A percentile compares a stretch with the other conserved stretches of the same genome.
These are phyloP conservation scores for Debaryomyces subglobosus DNA, from an alignment of 1,139 yeast species.

Conservation along the genomic window DNA sequence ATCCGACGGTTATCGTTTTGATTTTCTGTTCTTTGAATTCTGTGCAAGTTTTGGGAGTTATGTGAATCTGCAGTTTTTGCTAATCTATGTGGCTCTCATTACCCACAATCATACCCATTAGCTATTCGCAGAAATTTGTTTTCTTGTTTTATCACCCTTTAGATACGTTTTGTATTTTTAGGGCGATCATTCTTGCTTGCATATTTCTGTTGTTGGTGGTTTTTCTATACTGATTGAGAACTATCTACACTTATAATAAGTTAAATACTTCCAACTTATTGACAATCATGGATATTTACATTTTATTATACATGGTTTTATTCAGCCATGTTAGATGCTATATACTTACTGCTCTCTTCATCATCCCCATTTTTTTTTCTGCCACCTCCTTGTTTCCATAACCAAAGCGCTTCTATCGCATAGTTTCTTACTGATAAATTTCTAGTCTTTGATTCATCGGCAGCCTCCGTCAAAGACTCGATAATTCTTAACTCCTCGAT, in stretches of 20 bases:
- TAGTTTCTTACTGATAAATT: constrained; percentile 80
- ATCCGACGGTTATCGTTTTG: neutral
- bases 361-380: constrained; percentile 14
- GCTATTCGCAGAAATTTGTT: neutral
- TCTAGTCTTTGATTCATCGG: constrained; percentile 66
- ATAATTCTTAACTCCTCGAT: constrained; percentile 66
- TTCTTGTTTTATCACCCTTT: neutral
- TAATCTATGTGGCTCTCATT: neutral
- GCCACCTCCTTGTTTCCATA: constrained; percentile 85
- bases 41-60: neutral
- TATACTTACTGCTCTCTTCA: constrained; percentile 3
- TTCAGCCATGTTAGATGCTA: neutral
- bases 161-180: constrained; percentile 8
- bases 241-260: constrained; percentile 1
- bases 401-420: constrained; percentile 93
- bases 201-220: constrained; percentile 9
- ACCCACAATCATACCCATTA: constrained; percentile 1
- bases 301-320: neutral
- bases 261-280: constrained; percentile 5
- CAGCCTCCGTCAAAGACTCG: constrained; percentile 73
- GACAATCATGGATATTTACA: constrained; percentile 13
- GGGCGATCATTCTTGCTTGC: neutral
- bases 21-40: constrained; percentile 3
- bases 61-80: constrained; percentile 7
- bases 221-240: constrained; percentile 8